phyloP scores from a whole-genome alignment of 495 filamentous ascomycete species.

The Staphylotrichum tortipilum region DNA sequence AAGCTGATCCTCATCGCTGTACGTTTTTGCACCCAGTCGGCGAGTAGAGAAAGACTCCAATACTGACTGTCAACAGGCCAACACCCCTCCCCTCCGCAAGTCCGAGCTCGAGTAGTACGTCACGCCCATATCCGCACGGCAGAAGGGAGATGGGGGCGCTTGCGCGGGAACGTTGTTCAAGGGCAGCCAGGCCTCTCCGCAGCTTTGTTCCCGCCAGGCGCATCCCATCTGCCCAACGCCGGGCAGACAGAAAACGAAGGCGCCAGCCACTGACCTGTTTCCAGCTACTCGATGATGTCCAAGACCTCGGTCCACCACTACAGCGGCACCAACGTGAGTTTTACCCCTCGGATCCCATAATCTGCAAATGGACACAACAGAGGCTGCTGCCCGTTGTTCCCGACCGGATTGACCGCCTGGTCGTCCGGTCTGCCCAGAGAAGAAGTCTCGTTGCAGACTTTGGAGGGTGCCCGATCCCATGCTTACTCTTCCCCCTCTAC shows the following conservation, averaged over 20 bases:
- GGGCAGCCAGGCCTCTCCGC: not conserved
- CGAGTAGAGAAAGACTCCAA: not conserved
- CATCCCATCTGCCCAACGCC: not conserved
- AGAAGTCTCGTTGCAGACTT: slow-evolving; percentile 65
- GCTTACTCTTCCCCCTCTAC: slow-evolving; percentile 37
- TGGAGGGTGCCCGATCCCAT: slow-evolving; percentile 66
- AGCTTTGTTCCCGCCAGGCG: not conserved
- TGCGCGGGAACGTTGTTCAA: not conserved
- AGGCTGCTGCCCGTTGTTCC: slow-evolving; percentile 5
- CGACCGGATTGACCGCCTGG: slow-evolving; percentile 4
- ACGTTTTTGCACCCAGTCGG: slow-evolving; percentile 7
- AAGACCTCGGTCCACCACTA: slow-evolving; percentile 96
- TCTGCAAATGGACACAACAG: slow-evolving; percentile 1
- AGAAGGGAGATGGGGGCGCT: not conserved
- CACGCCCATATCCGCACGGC: not conserved
- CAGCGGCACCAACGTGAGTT: slow-evolving; percentile 91
- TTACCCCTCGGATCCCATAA: slow-evolving; percentile 9
- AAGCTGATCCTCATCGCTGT: slow-evolving; percentile 53
- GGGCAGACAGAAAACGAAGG: not conserved
- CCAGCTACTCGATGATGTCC: slow-evolving; percentile 72
- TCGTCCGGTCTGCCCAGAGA: slow-evolving; percentile 56
- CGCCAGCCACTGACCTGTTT: slow-evolving; percentile 19
- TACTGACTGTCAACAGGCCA: slow-evolving; percentile 57
- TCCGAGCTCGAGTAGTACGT: slow-evolving; percentile 68
- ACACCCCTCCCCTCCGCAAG: slow-evolving; percentile 94